Conservation (phyloP, 345 rosid species). For the Brassica rapa region DNA sequence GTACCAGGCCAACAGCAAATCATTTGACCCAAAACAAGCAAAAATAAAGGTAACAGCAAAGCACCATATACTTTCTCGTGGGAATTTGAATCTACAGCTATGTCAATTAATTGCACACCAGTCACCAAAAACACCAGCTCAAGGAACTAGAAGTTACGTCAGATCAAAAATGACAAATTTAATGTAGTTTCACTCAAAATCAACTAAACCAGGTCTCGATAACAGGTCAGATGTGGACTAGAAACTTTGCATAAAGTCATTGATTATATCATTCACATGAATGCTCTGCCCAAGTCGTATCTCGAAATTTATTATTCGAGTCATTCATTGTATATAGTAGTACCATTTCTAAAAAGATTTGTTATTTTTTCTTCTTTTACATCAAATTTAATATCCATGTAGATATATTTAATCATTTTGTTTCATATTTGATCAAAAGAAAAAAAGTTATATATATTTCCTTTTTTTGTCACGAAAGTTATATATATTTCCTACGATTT, state of each 20-base stretch:
- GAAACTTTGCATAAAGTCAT: constrained; percentile 1
- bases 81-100: constrained; percentile 22
- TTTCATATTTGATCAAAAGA: neutral
- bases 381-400: neutral
- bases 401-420: neutral
- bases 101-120: constrained; percentile 9
- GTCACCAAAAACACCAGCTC: constrained; percentile 12
- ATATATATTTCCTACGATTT: neutral
- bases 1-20: neutral
- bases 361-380: neutral
- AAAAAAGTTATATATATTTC: neutral
- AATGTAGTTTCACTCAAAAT: neutral
- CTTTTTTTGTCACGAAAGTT: too few species aligned
- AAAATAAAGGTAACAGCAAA: constrained; percentile 16
- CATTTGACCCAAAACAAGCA: neutral
- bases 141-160: constrained; percentile 1
- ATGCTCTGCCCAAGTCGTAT: constrained; percentile 31
- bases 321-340: neutral
- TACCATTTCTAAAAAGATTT: neutral
- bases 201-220: neutral
- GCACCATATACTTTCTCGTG: constrained; percentile 22
- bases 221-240: constrained; percentile 11
- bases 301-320: constrained; percentile 7
- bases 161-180: neutral
- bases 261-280: constrained; percentile 24